Evolutionary conservation across 202 grass and related monocot species (phyloP).

Genomic region (Schoenoplectus tabernaemontani): DNA sequence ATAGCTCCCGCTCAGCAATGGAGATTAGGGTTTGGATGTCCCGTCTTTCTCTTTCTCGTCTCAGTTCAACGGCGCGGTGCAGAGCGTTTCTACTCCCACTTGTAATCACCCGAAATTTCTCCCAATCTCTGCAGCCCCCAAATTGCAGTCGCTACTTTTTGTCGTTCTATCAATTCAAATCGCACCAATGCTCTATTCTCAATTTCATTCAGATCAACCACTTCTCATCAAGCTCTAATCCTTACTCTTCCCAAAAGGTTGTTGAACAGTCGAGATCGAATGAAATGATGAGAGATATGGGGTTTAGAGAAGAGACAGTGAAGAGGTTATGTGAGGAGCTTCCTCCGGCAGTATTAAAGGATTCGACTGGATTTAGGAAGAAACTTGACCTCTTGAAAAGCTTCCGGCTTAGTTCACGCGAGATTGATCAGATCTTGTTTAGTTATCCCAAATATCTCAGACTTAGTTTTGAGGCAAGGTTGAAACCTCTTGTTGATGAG

Average conservation of each 20-base stretch:
- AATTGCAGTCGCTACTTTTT: not conserved
- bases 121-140: not conserved
- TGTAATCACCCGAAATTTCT: slow-evolving; percentile 31
- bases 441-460: slow-evolving; percentile 25
- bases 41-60: slow-evolving; percentile 15
- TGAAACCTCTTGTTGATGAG: slow-evolving; percentile 49
- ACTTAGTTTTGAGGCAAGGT: slow-evolving; percentile 12
- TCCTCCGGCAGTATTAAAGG: slow-evolving; percentile 8
- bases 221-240: not conserved
- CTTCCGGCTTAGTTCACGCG: slow-evolving; percentile 6
- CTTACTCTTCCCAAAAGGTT: slow-evolving; percentile 15
- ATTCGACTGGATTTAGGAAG: slow-evolving; percentile 11
- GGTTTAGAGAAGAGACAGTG: slow-evolving; percentile 29
- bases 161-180: slow-evolving; percentile 11
- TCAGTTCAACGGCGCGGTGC: not conserved
- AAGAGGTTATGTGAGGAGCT: slow-evolving; percentile 17
- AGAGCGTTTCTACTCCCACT: not conserved
- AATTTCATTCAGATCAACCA: slow-evolving; percentile 2
- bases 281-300: slow-evolving; percentile 16
- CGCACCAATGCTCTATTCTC: slow-evolving; percentile 15
- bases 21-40: slow-evolving; percentile 27
- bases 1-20: slow-evolving; percentile 7
- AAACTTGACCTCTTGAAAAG: slow-evolving; percentile 27
- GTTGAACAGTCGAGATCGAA: slow-evolving; percentile 22
- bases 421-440: slow-evolving; percentile 25